These are phyloP conservation scores for Cladosporium colombiae DNA, from an alignment of 2,329 filamentous ascomycete species.

Conservation along the genomic window DNA sequence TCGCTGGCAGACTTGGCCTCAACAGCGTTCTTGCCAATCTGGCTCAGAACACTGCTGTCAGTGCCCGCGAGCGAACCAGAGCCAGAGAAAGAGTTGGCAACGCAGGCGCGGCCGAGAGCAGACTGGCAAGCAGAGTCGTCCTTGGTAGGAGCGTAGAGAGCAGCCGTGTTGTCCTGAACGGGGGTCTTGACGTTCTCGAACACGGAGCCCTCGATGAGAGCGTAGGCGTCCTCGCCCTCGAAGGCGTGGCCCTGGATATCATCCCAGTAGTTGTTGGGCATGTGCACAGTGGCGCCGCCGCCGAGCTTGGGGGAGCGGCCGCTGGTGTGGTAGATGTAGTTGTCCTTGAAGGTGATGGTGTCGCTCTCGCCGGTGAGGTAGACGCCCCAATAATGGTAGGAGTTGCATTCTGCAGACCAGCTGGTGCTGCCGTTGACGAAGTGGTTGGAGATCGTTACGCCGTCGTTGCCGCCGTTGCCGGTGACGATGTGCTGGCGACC, in stretches of 20 bases:
- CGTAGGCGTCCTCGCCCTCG: slow-evolving; percentile 40
- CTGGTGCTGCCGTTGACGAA: slow-evolving; percentile 58
- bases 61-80: slow-evolving; percentile 25
- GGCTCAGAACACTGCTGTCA: slow-evolving; percentile 51
- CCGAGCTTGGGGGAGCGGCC: slow-evolving; percentile 64
- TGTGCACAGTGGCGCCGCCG: slow-evolving; percentile 58
- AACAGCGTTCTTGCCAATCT: slow-evolving; percentile 57
- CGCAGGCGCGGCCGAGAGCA: slow-evolving; percentile 52
- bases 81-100: slow-evolving; percentile 45
- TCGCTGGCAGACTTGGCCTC: slow-evolving; percentile 42
- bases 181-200: slow-evolving; percentile 47
- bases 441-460: slow-evolving; percentile 62
- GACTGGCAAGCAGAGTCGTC: slow-evolving; percentile 22
- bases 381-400: slow-evolving; percentile 62
- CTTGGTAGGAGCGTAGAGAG: slow-evolving; percentile 37
- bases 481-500: slow-evolving; percentile 63
- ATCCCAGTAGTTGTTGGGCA: slow-evolving; percentile 62
- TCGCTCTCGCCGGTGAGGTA: slow-evolving; percentile 60
- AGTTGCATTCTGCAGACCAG: slow-evolving; percentile 60
- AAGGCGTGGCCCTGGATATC: slow-evolving; percentile 59
- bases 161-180: slow-evolving; percentile 61
- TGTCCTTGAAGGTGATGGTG: slow-evolving; percentile 59
- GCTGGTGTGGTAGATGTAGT: slow-evolving; percentile 60
- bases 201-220: slow-evolving; percentile 31
- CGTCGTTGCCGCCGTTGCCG: slow-evolving; percentile 54